Percentiles rank a stretch among this genome's conserved stretches.
Evolutionary conservation across 2,329 filamentous ascomycete genomes (phyloP).

Genomic region (Neopestalotiopsis sp.): DNA sequence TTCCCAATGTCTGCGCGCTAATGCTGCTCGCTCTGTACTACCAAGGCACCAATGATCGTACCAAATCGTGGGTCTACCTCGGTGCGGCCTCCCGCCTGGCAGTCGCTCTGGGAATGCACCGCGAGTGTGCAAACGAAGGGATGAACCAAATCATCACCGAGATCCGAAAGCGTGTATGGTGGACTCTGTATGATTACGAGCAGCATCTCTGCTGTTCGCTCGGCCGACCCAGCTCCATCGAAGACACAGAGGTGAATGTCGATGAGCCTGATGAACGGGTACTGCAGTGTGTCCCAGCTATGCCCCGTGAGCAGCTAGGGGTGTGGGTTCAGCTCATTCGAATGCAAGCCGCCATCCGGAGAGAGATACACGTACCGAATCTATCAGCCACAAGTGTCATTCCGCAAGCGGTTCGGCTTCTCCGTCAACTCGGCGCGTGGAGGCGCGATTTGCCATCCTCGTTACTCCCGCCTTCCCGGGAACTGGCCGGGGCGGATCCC

Average conservation of each 20-base stretch:
- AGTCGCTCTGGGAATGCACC: conserved; percentile 48
- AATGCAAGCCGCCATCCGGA: conserved; percentile 31
- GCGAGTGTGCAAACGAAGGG: conserved; percentile 41
- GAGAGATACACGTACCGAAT: conserved; percentile 32
- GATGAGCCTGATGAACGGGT: conserved; percentile 31
- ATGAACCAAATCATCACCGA: conserved; percentile 37
- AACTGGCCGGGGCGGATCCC: conserved; percentile 17
- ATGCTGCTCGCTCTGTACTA: conserved; percentile 46
- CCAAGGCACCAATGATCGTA: conserved; percentile 46
- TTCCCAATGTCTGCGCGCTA: conserved; percentile 47
- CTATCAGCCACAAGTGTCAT: conserved; percentile 24
- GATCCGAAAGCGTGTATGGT: conserved; percentile 36
- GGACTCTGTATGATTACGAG: conserved; percentile 38
- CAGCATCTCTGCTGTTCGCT: conserved; percentile 37
- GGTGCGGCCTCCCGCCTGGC: conserved; percentile 47
- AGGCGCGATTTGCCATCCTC: conserved; percentile 26
- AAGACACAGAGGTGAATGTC: conserved; percentile 34
- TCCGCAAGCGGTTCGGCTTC: conserved; percentile 25
- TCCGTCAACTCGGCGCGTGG: conserved; percentile 25
- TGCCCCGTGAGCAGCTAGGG: conserved; percentile 27
- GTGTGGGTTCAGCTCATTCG: conserved; percentile 28
- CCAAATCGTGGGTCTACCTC: conserved; percentile 44
- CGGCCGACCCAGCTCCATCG: conserved; percentile 36
- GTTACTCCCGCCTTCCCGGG: conserved; percentile 19
- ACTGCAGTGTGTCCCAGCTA: conserved; percentile 5